Conservation (phyloP, 1,284 basidiomycete genomes). For the Moniliella sp. region DNA sequence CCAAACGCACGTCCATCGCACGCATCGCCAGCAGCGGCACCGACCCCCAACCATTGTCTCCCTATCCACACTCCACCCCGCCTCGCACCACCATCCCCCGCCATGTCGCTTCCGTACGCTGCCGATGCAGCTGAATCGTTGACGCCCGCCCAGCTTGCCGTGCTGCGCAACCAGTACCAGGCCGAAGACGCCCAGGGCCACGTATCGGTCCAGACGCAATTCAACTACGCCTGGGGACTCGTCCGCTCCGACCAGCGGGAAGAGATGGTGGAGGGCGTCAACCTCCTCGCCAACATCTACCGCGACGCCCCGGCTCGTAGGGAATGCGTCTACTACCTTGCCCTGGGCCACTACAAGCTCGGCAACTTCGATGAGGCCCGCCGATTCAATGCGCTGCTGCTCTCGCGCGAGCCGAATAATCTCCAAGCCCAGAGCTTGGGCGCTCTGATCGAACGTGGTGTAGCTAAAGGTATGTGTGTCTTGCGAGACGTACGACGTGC, state of each 20-base stretch:
- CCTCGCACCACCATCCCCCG: too few relatives aligned
- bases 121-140: constrained; percentile 77
- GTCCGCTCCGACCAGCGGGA: constrained; percentile 23
- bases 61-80: too few relatives aligned
- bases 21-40: too few relatives aligned
- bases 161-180: constrained; percentile 64
- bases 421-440: constrained; percentile 71
- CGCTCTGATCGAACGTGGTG: constrained; percentile 63
- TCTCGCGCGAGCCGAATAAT: constrained; percentile 83
- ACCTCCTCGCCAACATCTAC: constrained; percentile 81
- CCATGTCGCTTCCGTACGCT: constrained; percentile 55
- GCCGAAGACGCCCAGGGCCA: constrained; percentile 59
- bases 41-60: too few relatives aligned
- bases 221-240: constrained; percentile 76
- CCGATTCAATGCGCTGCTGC: constrained; percentile 67
- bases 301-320: constrained; percentile 67
- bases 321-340: constrained; percentile 92
- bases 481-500: background rate
- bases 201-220: constrained; percentile 82
- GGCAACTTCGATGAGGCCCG: constrained; percentile 78
- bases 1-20: too few relatives aligned
- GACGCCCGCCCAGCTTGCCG: constrained; percentile 69
- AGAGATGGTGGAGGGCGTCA: constrained; percentile 52
- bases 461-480: constrained; percentile 50
- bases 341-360: constrained; percentile 89